A percentile compares a stretch with the other conserved stretches of the same genome.
phyloP scores from a whole-genome alignment of 2,329 filamentous ascomycete species.

The Tolypocladium paradoxum region DNA sequence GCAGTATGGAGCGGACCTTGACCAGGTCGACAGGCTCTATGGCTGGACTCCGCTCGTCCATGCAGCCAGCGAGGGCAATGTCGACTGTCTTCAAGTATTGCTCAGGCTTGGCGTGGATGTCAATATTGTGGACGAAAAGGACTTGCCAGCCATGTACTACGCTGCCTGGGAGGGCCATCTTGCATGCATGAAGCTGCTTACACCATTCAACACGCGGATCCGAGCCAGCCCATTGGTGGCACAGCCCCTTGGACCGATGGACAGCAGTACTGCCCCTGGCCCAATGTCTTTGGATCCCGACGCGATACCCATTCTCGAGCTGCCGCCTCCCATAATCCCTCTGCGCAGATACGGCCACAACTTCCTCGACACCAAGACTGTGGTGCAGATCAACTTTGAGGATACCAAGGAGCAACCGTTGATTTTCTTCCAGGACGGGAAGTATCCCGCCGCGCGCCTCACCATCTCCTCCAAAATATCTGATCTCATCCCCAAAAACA shows the following conservation, averaged over 20 bases:
- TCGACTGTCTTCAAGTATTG: conserved; percentile 73
- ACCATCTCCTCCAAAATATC: conserved; percentile 96
- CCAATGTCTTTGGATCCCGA: conserved; percentile 67
- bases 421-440: conserved; percentile 92
- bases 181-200: conserved; percentile 84
- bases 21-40: conserved; percentile 91
- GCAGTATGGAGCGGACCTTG: conserved; percentile 76
- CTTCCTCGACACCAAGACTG: conserved; percentile 95
- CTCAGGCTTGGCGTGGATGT: conserved; percentile 70
- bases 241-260: conserved; percentile 32
- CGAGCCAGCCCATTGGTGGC: conserved; percentile 32
- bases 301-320: conserved; percentile 80
- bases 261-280: conserved; percentile 38
- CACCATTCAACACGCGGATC: conserved; percentile 40
- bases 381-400: conserved; percentile 86
- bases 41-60: conserved; percentile 97
- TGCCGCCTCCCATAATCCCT: conserved; percentile 93
- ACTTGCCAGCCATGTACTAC: conserved; percentile 91
- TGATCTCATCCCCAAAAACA: conserved; percentile 91
- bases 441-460: conserved; percentile 87
- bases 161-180: conserved; percentile 96
- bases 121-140: conserved; percentile 81
- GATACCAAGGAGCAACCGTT: conserved; percentile 66
- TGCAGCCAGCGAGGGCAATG: conserved; percentile 90
- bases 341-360: conserved; percentile 93